Evolutionary conservation across 331 rosid genomes (phyloP), one percentile per base, ranked within the genome.

Genomic region (Stylosanthes scabra): DNA sequence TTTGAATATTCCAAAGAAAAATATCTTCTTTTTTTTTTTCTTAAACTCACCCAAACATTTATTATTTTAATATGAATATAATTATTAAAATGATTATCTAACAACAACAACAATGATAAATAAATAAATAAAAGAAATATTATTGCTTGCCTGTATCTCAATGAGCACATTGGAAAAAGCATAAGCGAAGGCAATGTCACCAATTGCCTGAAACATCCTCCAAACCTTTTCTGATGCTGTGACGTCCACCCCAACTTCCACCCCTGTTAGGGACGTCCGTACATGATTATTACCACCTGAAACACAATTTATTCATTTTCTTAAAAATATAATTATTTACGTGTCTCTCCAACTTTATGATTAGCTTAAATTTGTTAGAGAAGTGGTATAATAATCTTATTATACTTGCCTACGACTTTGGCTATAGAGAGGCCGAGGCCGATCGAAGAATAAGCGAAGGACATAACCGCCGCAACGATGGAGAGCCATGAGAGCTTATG

Each of bases 181-280:
- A 83, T 92, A 92, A 54, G 97, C 97, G 25, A 92, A 92, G 39
- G 96, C 97, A 74, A 92, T 92, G 78, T 92, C 96, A 41, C 97
- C 97, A 9, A 89, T 80, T n/a, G 96, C 93, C 80, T 85, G 96
- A 77, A 92, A 89, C 3, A 89, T 81, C 66, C 75, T 84, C 86
- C 95, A 92, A 13, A 89, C 75, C 68, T 89, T 92, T 68, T 86
- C 93, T 1, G 83, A 40, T 28, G 79, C 96, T 0, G 92, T 54
- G 34, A 92, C 92, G 70, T 92, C 97, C 29, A 88, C 82, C 15
- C 93, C 96, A 7, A 91, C 82, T 16, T 84, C 63, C 52, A 69
- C 89, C 25, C 97, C 97, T 0, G 96, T 92, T 52, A 92, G 63
- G 11, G 79, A 16, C 29, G 96, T 92, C 25, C 80, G 83, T 50